Percentiles rank a stretch among this genome's conserved stretches.
Conservation (phyloP, 495 filamentous ascomycete species). For the Letharia lupina region DNA sequence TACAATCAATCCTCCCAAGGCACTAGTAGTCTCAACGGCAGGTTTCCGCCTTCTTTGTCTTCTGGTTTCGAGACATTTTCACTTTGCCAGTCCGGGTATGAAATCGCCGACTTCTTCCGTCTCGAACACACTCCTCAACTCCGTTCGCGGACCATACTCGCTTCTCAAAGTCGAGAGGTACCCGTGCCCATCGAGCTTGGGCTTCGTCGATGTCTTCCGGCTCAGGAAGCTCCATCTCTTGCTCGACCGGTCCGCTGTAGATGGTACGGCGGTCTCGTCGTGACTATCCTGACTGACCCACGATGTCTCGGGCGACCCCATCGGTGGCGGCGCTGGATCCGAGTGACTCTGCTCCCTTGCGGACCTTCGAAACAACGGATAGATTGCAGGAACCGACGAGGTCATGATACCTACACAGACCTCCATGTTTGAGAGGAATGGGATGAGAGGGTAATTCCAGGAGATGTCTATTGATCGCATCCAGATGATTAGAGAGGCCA, state of each 20-base stretch:
- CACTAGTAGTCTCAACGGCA: too few relatives aligned
- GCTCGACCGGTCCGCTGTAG: constrained; percentile 9
- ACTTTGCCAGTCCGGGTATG: constrained; percentile 4
- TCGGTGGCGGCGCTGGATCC: constrained; percentile 9
- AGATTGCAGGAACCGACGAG: constrained; percentile 20
- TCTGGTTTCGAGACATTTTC: not conserved
- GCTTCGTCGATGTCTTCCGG: not conserved
- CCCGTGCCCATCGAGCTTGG: not conserved
- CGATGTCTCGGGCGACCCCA: not conserved
- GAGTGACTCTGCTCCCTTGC: not conserved
- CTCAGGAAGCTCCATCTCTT: constrained; percentile 19
- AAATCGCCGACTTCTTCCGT: not conserved
- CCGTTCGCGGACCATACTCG: constrained; percentile 5
- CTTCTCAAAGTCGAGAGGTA: not conserved
- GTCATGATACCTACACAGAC: constrained; percentile 19
- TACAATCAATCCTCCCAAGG: not conserved
- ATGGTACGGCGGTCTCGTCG: constrained; percentile 8
- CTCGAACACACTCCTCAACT: constrained; percentile 5
- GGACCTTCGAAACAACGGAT: constrained; percentile 14
- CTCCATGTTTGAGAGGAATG: constrained; percentile 21
- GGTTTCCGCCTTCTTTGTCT: not conserved
- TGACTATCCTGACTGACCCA: constrained; percentile 14
- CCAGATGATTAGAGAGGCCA: constrained; percentile 18
- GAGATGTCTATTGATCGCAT: constrained; percentile 15
- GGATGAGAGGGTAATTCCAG: constrained; percentile 21